phyloP scores from a whole-genome alignment of 352 stramenopile genomes.

The Phytophthora aleatoria region DNA sequence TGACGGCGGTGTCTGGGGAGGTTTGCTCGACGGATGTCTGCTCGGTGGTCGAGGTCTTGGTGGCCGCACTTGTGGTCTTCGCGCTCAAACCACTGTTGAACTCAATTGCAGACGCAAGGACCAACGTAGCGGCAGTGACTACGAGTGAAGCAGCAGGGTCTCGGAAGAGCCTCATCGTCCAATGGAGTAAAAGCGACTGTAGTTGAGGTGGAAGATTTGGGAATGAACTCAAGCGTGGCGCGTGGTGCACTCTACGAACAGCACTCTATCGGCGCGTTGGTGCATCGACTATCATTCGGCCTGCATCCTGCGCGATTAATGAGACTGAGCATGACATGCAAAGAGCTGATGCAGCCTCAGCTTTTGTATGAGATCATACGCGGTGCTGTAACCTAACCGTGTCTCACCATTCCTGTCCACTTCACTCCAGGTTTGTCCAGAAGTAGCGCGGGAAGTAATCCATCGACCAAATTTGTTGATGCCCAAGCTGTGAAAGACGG shows the following conservation, averaged over 20 bases:
- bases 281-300: constrained; percentile 17
- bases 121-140: background rate
- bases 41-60: constrained; percentile 8
- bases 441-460: background rate
- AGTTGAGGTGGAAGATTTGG: constrained; percentile 12
- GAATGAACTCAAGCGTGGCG: constrained; percentile 8
- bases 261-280: constrained; percentile 5
- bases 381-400: too few relatives aligned
- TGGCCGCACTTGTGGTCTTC: constrained; percentile 3
- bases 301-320: constrained; percentile 5
- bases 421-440: background rate
- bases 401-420: constrained; percentile 13
- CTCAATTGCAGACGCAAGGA: constrained; percentile 5
- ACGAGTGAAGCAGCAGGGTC: background rate
- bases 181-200: background rate
- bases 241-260: constrained; percentile 16
- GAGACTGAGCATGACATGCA: background rate
- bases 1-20: constrained; percentile 20
- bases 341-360: background rate
- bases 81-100: constrained; percentile 10
- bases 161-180: constrained; percentile 17
- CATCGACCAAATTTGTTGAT: constrained; percentile 1
- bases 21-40: constrained; percentile 8
- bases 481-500: background rate
- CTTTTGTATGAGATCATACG: background rate